A percentile compares a stretch with the other conserved stretches of the same genome.
Evolutionary conservation across 345 rosid genomes (phyloP).

Genomic region (Carallia brachiata): DNA sequence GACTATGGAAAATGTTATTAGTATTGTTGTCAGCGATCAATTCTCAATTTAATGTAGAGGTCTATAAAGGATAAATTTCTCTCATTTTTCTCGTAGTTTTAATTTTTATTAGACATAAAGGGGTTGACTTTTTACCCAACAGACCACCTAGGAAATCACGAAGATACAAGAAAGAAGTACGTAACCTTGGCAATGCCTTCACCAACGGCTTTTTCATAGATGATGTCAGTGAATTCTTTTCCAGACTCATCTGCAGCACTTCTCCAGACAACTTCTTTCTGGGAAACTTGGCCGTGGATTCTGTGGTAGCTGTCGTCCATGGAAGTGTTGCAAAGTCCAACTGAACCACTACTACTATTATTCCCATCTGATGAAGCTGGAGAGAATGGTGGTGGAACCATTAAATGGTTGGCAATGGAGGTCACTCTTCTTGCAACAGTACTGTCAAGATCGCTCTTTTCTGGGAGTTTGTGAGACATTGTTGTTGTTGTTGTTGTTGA

Average conservation of each 20-base stretch:
- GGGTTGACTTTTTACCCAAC: too few relatives aligned
- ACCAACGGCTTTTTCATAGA: constrained; percentile 76
- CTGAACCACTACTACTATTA: constrained; percentile 3
- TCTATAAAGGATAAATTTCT: too few relatives aligned
- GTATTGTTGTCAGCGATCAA: too few relatives aligned
- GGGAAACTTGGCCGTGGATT: constrained; percentile 69
- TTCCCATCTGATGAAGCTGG: not conserved
- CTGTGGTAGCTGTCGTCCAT: constrained; percentile 64
- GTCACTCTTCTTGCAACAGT: constrained; percentile 50
- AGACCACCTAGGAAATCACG: too few relatives aligned
- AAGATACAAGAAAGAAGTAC: not conserved
- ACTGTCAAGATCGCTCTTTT: constrained; percentile 27
- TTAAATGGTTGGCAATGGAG: constrained; percentile 53
- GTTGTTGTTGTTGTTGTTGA: not conserved
- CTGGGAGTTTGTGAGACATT: constrained; percentile 24
- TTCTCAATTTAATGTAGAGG: too few relatives aligned
- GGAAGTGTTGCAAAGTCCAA: constrained; percentile 36
- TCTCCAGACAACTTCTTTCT: constrained; percentile 59
- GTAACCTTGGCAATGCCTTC: constrained; percentile 89
- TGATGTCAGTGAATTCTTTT: constrained; percentile 59
- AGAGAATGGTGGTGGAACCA: constrained; percentile 5
- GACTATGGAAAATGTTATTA: too few relatives aligned
- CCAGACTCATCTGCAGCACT: constrained; percentile 37
- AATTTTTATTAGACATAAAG: too few relatives aligned
- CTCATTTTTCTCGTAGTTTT: too few relatives aligned